Evolutionary conservation across 192 early-diverging fungal genomes (phyloP), one percentile per base, ranked within the genome.

Genomic region (Lobosporangium transversale): DNA sequence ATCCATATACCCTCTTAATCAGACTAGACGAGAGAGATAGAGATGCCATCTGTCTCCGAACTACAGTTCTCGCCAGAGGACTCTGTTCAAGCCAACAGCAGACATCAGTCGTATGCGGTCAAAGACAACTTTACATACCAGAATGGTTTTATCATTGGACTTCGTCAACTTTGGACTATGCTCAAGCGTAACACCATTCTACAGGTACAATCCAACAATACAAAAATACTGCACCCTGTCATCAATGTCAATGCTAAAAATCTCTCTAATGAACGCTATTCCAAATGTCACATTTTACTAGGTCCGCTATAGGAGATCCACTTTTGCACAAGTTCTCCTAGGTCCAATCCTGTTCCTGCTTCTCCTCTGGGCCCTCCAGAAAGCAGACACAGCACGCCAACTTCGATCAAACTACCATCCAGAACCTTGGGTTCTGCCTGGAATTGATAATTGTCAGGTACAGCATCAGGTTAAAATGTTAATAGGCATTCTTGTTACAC

Each of bases 281-380:
- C n/a, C n/a, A n/a, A n/a, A n/a, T n/a, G n/a, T n/a, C n/a, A n/a
- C n/a, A n/a, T n/a, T n/a, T n/a, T n/a, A n/a, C n/a, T 20, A 82
- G 80, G 53, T 84, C 31, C 85, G 90, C 20, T 91, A 88, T 64
- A 78, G 67, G 27, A 79, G 79, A 59, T 84, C 90, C 54, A 86
- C 68, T 51, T 76, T 68, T 70, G 60, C 82, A 45, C 68, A 88
- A 83, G 75, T 78, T 31, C 56, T 92, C 23, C 31, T 91, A 14
- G 88, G 89, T 11, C 90, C 90, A 3, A 70, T 92, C 56, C 52
- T 92, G 20, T 92, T 92, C 79, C 69, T 85, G 58, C 71, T 92
- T 52, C 80, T 92, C 4, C 71, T 92, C 15, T 89, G 81, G 68
- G 66, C 89, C 37, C 83, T 92, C 24, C 83, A 88, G 44, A 64